Percentiles rank a stretch among this genome's conserved stretches.
These are phyloP conservation scores for Baudoinia panamericana DNA, from an alignment of 495 filamentous ascomycete species.

Conservation along the genomic window DNA sequence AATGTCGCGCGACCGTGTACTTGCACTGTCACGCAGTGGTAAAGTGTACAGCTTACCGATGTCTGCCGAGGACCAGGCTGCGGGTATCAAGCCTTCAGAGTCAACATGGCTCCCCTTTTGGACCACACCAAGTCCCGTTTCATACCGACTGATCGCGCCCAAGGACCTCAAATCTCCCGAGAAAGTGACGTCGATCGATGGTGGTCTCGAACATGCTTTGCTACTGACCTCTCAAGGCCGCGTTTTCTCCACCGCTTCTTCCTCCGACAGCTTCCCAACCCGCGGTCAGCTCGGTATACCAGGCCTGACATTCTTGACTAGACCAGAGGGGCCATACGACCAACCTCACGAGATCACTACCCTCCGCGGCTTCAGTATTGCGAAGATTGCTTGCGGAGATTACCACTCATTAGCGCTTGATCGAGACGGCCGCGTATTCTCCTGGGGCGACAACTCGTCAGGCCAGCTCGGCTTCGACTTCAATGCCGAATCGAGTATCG, in stretches of 20 bases:
- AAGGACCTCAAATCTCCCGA: constrained; percentile 56
- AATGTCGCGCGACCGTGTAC: constrained; percentile 66
- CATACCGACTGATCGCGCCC: constrained; percentile 60
- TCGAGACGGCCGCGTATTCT: constrained; percentile 60
- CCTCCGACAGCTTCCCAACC: constrained; percentile 61
- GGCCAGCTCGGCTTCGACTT: constrained; percentile 75
- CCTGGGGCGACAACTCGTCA: constrained; percentile 78
- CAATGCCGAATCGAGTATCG: constrained; percentile 42
- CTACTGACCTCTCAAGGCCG: constrained; percentile 76
- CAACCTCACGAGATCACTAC: constrained; percentile 60
- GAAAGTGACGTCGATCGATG: constrained; percentile 55
- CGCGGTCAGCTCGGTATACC: constrained; percentile 79
- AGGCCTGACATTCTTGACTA: constrained; percentile 63
- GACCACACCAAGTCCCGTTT: constrained; percentile 43
- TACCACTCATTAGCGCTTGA: constrained; percentile 73
- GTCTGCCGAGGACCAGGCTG: constrained; percentile 52
- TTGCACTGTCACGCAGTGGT: constrained; percentile 67
- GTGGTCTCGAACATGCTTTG: constrained; percentile 72
- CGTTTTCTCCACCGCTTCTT: constrained; percentile 71
- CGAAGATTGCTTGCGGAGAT: constrained; percentile 68
- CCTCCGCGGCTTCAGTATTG: constrained; percentile 49
- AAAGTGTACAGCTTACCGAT: constrained; percentile 76
- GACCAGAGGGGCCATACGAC: constrained; percentile 68
- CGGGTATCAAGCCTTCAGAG: constrained; percentile 47
- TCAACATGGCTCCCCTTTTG: constrained; percentile 69